Evolutionary conservation across 164 flowering plant genomes (phyloP), one percentile per base, ranked within the genome.

Genomic region (Amborella trichopoda): DNA sequence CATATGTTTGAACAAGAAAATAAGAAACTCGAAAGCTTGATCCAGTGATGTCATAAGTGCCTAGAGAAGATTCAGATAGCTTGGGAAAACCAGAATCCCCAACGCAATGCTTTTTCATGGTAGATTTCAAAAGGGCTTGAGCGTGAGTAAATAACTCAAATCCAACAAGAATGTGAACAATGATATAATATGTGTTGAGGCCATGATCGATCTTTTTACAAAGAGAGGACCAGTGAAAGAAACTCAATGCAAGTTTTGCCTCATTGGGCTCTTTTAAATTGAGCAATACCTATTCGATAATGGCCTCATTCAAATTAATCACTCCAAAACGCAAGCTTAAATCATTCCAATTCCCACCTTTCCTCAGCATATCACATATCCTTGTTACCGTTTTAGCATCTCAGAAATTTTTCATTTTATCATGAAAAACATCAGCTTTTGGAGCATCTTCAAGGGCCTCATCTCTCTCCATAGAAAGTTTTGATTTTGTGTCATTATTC

Each of bases 221-320:
- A 6, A 56, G 52, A 0, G 84, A 68, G 2, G 86, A 68, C 97
- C 95, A 90, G 54, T 86, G 91, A 62, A 90, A 86, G 65, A 90
- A 90, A 10, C 54, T 65, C 23, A 90, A 47, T 12, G 84, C 91
- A 3, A 49, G 54, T 57, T 68, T 80, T 0, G 84, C 90, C 41
- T 79, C 75, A 0, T 6, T 17, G 4, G 91, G 86, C 18, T 81
- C 65, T 50, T 77, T 72, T 22, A 90, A 57, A 40, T 76, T 67
- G 1, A 85, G 40, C 56, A 86, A 60, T 22, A 86, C 66, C 22
- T 59, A 39, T 28, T 74, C 65, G 0, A 74, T 63, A 3, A 74
- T 4, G 1, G 70, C 45, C 43, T 62, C 46, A 18, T 44, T 66
- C 24, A 80, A 49, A 12, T 60, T 40, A 2, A 76, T 22, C 2